These are phyloP conservation scores for Leccinum arenicola DNA, from an alignment of 768 basidiomycete species.

Conservation along the genomic window DNA sequence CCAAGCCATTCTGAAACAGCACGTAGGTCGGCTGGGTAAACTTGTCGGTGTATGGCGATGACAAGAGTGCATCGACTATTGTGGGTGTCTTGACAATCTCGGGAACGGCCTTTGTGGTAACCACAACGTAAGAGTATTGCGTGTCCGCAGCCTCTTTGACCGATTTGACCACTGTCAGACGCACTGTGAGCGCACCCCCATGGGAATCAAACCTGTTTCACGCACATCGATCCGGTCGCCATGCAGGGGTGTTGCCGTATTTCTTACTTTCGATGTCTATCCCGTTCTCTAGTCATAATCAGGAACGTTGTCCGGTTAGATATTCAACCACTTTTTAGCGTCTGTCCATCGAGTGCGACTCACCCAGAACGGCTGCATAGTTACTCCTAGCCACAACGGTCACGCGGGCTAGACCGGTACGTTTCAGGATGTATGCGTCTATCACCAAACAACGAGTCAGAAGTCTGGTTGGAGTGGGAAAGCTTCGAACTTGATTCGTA, in stretches of 20 bases:
- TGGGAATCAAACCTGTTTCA: background rate
- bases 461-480: background rate
- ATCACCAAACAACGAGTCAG: background rate
- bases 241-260: slow-evolving; percentile 55
- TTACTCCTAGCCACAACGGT: slow-evolving; percentile 75
- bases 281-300: slow-evolving; percentile 42
- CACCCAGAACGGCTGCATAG: slow-evolving; percentile 53
- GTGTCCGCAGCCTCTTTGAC: slow-evolving; percentile 59
- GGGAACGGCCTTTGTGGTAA: slow-evolving; percentile 71
- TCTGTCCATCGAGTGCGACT: slow-evolving; percentile 1
- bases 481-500: slow-evolving; percentile 20
- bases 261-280: slow-evolving; percentile 55
- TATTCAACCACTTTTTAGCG: background rate
- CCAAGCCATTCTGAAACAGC: slow-evolving; percentile 69
- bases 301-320: background rate
- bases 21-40: slow-evolving; percentile 57
- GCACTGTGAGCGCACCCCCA: background rate
- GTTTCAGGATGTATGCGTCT: slow-evolving; percentile 58
- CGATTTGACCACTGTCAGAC: slow-evolving; percentile 50
- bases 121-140: slow-evolving; percentile 60
- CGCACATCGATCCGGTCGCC: slow-evolving; percentile 63
- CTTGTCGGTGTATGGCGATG: slow-evolving; percentile 41
- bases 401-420: slow-evolving; percentile 58
- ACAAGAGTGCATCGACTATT: slow-evolving; percentile 56
- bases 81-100: slow-evolving; percentile 57